Evolutionary conservation across 768 basidiomycete species (phyloP).

Genomic region (Tricholomella constricta): DNA sequence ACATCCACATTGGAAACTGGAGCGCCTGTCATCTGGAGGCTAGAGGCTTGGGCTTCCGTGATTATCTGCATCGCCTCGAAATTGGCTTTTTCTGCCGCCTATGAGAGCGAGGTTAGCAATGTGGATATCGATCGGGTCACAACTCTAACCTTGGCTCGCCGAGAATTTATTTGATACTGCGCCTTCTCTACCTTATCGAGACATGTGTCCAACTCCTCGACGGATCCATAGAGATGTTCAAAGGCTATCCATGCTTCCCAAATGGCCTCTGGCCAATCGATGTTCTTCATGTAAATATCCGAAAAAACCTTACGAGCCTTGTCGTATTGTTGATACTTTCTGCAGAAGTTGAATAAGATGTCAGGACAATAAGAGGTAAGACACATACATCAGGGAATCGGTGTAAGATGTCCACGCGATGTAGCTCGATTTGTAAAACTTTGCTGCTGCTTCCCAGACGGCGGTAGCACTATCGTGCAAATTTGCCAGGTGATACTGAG

Average conservation of each 20-base stretch:
- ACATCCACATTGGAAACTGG: slow-evolving; percentile 22
- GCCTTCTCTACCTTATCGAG: slow-evolving; percentile 68
- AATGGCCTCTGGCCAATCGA: slow-evolving; percentile 96
- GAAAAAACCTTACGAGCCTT: slow-evolving; percentile 68
- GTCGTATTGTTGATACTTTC: slow-evolving; percentile 55
- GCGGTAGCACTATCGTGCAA: slow-evolving; percentile 56
- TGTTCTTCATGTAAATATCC: slow-evolving; percentile 64
- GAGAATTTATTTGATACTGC: slow-evolving; percentile 58
- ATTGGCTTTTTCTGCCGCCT: slow-evolving; percentile 66
- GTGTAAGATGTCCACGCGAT: slow-evolving; percentile 76
- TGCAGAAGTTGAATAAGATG: slow-evolving; percentile 23
- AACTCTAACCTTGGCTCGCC: slow-evolving; percentile 60
- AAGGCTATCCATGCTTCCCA: slow-evolving; percentile 92
- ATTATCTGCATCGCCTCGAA: slow-evolving; percentile 51
- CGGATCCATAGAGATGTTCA: slow-evolving; percentile 79
- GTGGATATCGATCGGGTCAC: neutral
- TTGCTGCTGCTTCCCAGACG: slow-evolving; percentile 67
- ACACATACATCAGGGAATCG: slow-evolving; percentile 68
- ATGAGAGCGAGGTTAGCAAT: neutral
- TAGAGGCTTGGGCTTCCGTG: slow-evolving; percentile 40
- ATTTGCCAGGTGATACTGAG: slow-evolving; percentile 34
- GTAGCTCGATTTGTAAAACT: slow-evolving; percentile 71
- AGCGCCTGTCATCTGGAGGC: slow-evolving; percentile 32
- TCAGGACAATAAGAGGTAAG: neutral
- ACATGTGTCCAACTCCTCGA: slow-evolving; percentile 63